A percentile compares a stretch with the other conserved stretches of the same genome.
Evolutionary conservation across 805 yeast genomes (phyloP).

Genomic region (Ogataea dorogensis): DNA sequence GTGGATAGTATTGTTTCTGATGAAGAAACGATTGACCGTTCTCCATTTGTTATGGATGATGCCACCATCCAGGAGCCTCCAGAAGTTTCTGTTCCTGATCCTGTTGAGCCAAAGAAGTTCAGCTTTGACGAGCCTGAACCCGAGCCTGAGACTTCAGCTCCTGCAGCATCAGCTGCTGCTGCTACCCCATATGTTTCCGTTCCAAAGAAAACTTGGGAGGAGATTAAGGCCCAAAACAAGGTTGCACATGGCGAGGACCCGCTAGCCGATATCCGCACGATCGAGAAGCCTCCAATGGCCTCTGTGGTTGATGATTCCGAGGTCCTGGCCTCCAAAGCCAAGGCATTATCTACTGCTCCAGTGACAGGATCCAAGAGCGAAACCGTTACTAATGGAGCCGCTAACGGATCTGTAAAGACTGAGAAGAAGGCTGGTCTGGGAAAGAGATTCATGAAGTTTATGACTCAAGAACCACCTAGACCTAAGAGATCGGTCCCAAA

Average conservation of each 20-base stretch:
- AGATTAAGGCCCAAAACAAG: conserved; percentile 26
- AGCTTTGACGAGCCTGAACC: conserved; percentile 24
- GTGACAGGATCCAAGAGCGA: not conserved
- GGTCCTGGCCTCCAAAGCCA: conserved; percentile 13
- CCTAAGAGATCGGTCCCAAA: conserved; percentile 12
- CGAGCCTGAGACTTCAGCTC: conserved; percentile 31
- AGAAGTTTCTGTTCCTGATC: conserved; percentile 21
- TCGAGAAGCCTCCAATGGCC: conserved; percentile 39
- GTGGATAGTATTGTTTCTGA: conserved; percentile 27
- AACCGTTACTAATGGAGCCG: not conserved
- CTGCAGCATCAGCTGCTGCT: conserved; percentile 31
- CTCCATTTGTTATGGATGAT: conserved; percentile 30
- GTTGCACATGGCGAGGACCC: conserved; percentile 35
- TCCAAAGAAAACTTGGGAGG: conserved; percentile 31
- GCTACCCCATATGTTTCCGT: conserved; percentile 20
- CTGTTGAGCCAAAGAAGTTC: conserved; percentile 15
- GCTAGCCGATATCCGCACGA: conserved; percentile 36
- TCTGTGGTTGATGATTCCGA: conserved; percentile 27
- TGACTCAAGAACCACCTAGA: conserved; percentile 25
- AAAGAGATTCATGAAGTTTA: conserved; percentile 23
- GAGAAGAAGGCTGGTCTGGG: conserved; percentile 20
- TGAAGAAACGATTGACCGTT: conserved; percentile 31
- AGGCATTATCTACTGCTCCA: conserved; percentile 5
- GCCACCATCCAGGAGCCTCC: conserved; percentile 27
- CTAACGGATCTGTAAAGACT: not conserved